A percentile compares a stretch with the other conserved stretches of the same genome.
These are phyloP conservation scores for Parafenestella ontariensis DNA, from an alignment of 2,329 filamentous ascomycete genomes.

Conservation along the genomic window DNA sequence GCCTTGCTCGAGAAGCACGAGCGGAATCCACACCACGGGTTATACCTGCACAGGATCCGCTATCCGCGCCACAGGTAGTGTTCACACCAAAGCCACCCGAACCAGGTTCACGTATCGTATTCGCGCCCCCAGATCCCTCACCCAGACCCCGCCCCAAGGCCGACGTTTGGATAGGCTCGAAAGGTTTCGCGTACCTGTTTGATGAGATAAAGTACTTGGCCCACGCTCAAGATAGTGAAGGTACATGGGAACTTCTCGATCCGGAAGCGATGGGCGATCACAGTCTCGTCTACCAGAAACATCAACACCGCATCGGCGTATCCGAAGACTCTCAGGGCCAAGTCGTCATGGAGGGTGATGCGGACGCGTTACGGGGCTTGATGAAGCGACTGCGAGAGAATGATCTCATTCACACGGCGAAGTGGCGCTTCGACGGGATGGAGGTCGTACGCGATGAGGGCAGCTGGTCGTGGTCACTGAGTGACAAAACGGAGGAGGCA, in stretches of 20 bases:
- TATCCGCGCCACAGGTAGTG: background rate
- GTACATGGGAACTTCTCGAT: background rate
- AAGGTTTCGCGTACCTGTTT: background rate
- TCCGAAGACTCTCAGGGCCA: background rate
- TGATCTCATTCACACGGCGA: background rate
- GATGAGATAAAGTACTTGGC: background rate
- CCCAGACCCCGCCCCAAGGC: background rate
- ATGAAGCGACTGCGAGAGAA: background rate
- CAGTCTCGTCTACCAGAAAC: background rate
- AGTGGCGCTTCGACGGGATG: background rate
- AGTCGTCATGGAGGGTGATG: background rate
- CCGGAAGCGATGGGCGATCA: background rate
- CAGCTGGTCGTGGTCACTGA: background rate
- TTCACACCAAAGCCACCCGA: background rate
- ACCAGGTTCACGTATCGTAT: background rate
- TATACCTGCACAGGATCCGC: background rate
- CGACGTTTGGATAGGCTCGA: background rate
- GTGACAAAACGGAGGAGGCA: background rate
- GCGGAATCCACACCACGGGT: background rate
- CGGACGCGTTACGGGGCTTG: background rate
- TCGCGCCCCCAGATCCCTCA: background rate
- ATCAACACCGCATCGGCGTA: background rate
- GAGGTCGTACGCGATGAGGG: background rate
- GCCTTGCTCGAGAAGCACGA: background rate
- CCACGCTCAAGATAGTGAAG: background rate